Evolutionary conservation across 1,139 yeast genomes (phyloP).

Genomic region (Kodamaea fungicola): DNA sequence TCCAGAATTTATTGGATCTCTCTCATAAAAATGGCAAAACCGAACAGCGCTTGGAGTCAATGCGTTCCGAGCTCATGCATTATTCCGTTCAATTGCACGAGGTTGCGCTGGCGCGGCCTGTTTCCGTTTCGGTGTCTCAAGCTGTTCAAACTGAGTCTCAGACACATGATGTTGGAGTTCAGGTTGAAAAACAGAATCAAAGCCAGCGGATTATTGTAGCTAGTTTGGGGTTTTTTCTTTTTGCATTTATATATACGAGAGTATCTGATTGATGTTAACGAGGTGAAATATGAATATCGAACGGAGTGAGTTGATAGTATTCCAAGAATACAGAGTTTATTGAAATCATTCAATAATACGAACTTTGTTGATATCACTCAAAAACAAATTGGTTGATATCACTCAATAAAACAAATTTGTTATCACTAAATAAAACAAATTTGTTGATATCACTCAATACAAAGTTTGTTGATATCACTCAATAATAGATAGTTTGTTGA

Average conservation of each 20-base stretch:
- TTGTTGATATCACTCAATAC: too few species aligned
- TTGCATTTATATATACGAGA: slow-evolving; percentile 2
- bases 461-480: too few species aligned
- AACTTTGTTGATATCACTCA: too few species aligned
- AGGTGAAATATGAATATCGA: too few species aligned
- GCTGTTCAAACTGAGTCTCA: not conserved
- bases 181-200: not conserved
- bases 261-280: too few species aligned
- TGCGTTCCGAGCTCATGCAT: slow-evolving; percentile 9
- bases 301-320: too few species aligned
- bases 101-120: slow-evolving; percentile 5
- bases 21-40: slow-evolving; percentile 9
- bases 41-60: slow-evolving; percentile 7
- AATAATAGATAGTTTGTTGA: too few species aligned
- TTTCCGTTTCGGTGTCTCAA: not conserved
- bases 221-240: slow-evolving; percentile 1
- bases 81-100: slow-evolving; percentile 9
- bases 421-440: too few species aligned
- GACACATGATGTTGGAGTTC: not conserved
- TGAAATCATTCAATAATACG: too few species aligned
- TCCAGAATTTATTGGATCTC: slow-evolving; percentile 9
- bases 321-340: too few species aligned
- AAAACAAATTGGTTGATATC: too few species aligned
- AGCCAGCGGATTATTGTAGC: slow-evolving; percentile 1
- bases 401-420: too few species aligned